Conservation (phyloP, 306 rosid genomes). For the Prosopis cineraria region DNA sequence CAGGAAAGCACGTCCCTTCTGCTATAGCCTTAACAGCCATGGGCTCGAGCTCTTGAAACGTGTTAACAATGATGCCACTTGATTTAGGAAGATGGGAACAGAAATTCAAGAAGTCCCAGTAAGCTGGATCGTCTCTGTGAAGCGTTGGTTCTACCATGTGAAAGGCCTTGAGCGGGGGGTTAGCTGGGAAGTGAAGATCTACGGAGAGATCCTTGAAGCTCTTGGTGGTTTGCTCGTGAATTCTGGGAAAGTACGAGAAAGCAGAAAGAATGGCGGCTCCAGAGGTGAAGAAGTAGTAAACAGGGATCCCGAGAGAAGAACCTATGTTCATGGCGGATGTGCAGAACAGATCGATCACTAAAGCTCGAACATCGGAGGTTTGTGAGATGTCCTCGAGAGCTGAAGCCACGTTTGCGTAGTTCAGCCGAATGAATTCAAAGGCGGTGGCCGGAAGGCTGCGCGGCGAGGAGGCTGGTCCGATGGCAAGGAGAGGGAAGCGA, state of each 20-base stretch:
- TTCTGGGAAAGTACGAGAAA: slow-evolving; percentile 8
- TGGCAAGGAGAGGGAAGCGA: slow-evolving; percentile 25
- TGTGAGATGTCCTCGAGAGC: slow-evolving; percentile 34
- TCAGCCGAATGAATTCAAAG: slow-evolving; percentile 31
- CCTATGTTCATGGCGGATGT: slow-evolving; percentile 11
- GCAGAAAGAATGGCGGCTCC: slow-evolving; percentile 23
- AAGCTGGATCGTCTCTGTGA: slow-evolving; percentile 13
- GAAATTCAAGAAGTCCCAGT: slow-evolving; percentile 13
- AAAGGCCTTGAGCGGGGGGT: slow-evolving; percentile 15
- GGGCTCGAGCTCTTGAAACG: neutral
- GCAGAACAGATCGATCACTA: slow-evolving; percentile 39
- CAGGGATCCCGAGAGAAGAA: slow-evolving; percentile 32
- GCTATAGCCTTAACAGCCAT: neutral
- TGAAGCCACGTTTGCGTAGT: neutral
- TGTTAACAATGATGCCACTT: neutral
- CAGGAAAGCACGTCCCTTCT: neutral
- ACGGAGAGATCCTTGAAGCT: slow-evolving; percentile 30
- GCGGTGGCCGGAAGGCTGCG: neutral
- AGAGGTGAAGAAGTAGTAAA: slow-evolving; percentile 33
- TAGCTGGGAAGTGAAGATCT: slow-evolving; percentile 17
- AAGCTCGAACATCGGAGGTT: slow-evolving; percentile 14
- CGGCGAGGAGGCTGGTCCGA: neutral
- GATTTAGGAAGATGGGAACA: slow-evolving; percentile 3
- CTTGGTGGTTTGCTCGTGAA: slow-evolving; percentile 5
- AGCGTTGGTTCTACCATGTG: slow-evolving; percentile 16